A percentile compares a stretch with the other conserved stretches of the same genome.
These are phyloP conservation scores for Saturnispora kantuleensis DNA, from an alignment of 805 yeast genomes.

Conservation along the genomic window DNA sequence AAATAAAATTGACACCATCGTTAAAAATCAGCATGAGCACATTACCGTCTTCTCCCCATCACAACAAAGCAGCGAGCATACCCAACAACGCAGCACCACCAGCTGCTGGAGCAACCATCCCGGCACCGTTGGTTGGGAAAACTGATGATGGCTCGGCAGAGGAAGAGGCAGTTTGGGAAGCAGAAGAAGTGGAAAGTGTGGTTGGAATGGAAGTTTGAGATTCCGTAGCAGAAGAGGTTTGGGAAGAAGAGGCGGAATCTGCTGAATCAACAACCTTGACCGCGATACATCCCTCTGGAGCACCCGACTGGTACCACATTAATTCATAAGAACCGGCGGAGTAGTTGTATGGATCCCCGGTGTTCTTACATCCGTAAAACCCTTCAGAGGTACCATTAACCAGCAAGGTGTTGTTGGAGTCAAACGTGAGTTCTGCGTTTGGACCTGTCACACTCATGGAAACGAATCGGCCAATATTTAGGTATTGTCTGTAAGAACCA, in stretches of 20 bases:
- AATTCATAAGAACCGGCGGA: conserved; percentile 24
- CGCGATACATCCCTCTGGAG: conserved; percentile 17
- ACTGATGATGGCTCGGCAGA: not conserved
- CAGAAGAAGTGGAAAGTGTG: not conserved
- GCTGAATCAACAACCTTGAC: conserved; percentile 4
- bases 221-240: not conserved
- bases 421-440: conserved; percentile 13
- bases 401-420: conserved; percentile 18
- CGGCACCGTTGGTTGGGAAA: conserved; percentile 7
- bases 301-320: conserved; percentile 19
- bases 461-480: conserved; percentile 9
- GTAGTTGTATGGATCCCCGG: conserved; percentile 35
- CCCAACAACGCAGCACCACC: conserved; percentile 10
- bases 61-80: conserved; percentile 7
- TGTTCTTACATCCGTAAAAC: conserved; percentile 36
- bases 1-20: too few species aligned
- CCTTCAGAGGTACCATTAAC: conserved; percentile 25
- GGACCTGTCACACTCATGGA: conserved; percentile 10
- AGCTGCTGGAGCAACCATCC: conserved; percentile 7
- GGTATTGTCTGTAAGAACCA: not conserved
- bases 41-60: not conserved
- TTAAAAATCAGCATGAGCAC: too few species aligned
- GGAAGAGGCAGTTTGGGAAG: not conserved
- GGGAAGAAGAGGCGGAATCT: not conserved
- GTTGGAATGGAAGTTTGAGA: conserved; percentile 1